These are phyloP conservation scores for Neonothopanus nambi DNA, from an alignment of 1,284 basidiomycete species.

Conservation along the genomic window DNA sequence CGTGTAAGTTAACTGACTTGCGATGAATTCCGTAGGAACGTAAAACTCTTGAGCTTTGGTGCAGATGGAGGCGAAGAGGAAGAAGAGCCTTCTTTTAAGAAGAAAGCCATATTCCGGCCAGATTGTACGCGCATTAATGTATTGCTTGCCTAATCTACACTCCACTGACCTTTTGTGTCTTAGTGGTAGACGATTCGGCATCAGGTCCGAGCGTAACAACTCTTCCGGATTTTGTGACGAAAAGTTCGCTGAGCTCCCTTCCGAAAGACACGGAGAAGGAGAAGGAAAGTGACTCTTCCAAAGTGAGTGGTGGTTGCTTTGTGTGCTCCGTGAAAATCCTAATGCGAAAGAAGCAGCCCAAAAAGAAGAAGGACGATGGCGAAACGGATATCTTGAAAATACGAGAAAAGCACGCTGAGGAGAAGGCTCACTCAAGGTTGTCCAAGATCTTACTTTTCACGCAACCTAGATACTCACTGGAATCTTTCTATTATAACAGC, in stretches of 20 bases:
- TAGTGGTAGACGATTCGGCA: slow-evolving; percentile 1
- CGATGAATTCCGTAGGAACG: slow-evolving; percentile 58
- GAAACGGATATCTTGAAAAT: slow-evolving; percentile 7
- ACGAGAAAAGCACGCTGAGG: slow-evolving; percentile 1
- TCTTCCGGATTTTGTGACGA: slow-evolving; percentile 16
- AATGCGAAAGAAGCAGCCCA: background rate
- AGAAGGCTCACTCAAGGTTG: slow-evolving; percentile 8
- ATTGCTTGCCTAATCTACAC: background rate
- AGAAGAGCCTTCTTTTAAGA: slow-evolving; percentile 49
- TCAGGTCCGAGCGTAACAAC: background rate
- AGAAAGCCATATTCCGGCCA: slow-evolving; percentile 77
- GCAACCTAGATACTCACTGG: too few relatives aligned
- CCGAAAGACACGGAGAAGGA: background rate
- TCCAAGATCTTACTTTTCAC: background rate
- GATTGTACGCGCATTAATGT: slow-evolving; percentile 60
- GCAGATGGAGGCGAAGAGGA: slow-evolving; percentile 64
- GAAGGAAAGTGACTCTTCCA: background rate
- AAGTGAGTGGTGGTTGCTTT: background rate
- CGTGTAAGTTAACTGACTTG: background rate
- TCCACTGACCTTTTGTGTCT: slow-evolving; percentile 41
- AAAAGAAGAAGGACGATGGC: background rate
- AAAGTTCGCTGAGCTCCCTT: background rate
- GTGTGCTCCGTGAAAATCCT: background rate
- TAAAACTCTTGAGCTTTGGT: slow-evolving; percentile 85
- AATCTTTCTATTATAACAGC: background rate